Evolutionary conservation across 176 grass and related monocot species (phyloP).

Genomic region (Aechmea fasciata): DNA sequence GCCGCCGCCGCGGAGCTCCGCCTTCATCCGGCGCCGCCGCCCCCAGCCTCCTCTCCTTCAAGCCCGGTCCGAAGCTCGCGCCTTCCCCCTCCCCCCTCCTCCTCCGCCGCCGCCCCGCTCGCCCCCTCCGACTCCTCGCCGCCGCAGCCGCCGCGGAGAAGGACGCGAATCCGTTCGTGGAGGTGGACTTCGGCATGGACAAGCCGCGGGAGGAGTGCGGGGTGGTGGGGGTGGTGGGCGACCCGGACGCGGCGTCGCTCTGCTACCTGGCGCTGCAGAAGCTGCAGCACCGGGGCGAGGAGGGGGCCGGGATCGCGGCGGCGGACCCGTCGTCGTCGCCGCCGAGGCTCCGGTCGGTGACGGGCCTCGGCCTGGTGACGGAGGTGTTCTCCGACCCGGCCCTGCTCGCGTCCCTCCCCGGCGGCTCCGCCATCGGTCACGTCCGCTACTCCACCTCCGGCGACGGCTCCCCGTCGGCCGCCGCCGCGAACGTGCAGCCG

Average conservation of each 20-base stretch:
- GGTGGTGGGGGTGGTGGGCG: conserved; percentile 77
- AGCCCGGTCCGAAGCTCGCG: neutral
- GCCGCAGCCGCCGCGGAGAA: neutral
- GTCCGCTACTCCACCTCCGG: conserved; percentile 85
- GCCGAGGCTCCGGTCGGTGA: conserved; percentile 38
- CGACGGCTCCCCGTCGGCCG: conserved; percentile 4
- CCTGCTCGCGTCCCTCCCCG: conserved; percentile 43
- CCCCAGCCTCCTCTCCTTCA: neutral
- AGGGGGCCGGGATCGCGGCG: conserved; percentile 71
- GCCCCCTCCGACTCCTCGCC: neutral
- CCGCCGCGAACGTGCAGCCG: conserved; percentile 70
- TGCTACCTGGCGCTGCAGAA: conserved; percentile 77
- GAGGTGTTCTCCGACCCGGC: conserved; percentile 58
- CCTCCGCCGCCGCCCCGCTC: conserved; percentile 10
- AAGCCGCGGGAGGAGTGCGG: conserved; percentile 95
- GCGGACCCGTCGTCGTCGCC: conserved; percentile 1
- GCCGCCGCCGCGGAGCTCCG: conserved; percentile 14
- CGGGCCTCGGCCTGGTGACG: conserved; percentile 65
- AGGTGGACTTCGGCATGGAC: conserved; percentile 30
- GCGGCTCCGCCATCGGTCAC: conserved; percentile 56
- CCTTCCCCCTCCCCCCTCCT: conserved; percentile 1
- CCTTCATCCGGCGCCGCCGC: neutral
- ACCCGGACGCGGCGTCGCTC: conserved; percentile 57
- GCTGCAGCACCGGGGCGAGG: conserved; percentile 90
- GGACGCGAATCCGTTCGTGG: conserved; percentile 22